Conservation (phyloP, 192 early-diverging fungal genomes). For the Gamsiella multidivaricata region DNA sequence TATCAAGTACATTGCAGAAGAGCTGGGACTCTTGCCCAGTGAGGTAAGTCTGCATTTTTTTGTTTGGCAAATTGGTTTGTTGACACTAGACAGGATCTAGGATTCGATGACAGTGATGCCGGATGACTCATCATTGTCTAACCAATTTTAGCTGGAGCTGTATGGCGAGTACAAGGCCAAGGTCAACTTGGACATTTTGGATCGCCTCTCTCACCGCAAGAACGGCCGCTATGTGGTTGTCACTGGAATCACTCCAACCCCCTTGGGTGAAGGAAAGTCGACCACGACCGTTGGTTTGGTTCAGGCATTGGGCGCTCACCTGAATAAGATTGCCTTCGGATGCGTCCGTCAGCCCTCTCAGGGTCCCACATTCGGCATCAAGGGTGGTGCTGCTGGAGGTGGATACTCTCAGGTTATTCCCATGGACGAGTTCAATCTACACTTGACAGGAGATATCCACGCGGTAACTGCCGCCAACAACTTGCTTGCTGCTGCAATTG, state of each 20-base stretch:
- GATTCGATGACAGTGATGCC: too few species aligned
- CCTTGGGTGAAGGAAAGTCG: slow-evolving; percentile 98
- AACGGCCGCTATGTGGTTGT: slow-evolving; percentile 96
- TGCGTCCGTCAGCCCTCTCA: slow-evolving; percentile 99
- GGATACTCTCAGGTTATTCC: slow-evolving; percentile 99
- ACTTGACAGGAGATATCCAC: slow-evolving; percentile 99
- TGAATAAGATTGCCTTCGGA: slow-evolving; percentile 89
- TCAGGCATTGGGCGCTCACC: slow-evolving; percentile 94
- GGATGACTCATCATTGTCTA: not conserved
- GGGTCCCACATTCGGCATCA: slow-evolving; percentile 99
- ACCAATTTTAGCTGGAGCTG: slow-evolving; percentile 72
- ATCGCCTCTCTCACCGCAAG: slow-evolving; percentile 80
- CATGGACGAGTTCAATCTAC: slow-evolving; percentile 99
- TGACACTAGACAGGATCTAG: too few species aligned
- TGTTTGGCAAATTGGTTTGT: too few species aligned
- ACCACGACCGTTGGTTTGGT: slow-evolving; percentile 95
- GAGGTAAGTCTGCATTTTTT: slow-evolving; percentile 62
- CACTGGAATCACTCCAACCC: slow-evolving; percentile 98
- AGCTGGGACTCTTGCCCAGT: slow-evolving; percentile 81
- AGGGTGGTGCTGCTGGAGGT: slow-evolving; percentile 98
- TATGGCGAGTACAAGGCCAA: slow-evolving; percentile 95
- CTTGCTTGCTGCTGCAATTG: slow-evolving; percentile 94
- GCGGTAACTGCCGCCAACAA: slow-evolving; percentile 99
- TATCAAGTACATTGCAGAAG: slow-evolving; percentile 79
- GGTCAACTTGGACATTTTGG: slow-evolving; percentile 81